Evolutionary conservation across 371 early-diverging fungal genomes (phyloP), one percentile per base, ranked within the genome.

Genomic region (Mucor sp.): DNA sequence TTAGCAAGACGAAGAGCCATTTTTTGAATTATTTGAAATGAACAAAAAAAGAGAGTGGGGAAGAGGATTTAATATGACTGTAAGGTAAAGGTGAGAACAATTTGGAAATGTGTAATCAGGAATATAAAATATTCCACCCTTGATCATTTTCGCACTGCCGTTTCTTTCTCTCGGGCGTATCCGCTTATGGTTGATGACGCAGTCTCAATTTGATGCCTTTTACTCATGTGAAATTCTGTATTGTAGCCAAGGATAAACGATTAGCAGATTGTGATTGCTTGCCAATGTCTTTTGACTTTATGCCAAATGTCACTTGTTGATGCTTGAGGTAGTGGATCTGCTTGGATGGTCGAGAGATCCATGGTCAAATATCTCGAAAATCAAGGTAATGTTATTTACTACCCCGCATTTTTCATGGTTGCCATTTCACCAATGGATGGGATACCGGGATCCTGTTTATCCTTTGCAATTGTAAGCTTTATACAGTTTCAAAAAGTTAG

Each of bases 1-100:
- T 74, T 68, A 62, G 59, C 62, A 68, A 81, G 82, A 74, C 78
- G 79, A 57, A 81, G 73, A 63, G 82, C 72, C 79, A 79, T 79
- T 62, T 21, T 67, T 44, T 9, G 50, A 32, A 33, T 30, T 53
- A 27, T 53, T 47, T 39, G 15, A 59, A 37, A 23, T 19, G 23
- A n/a, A 58, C 33, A 59, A 59, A 59, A 60, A n/a, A 39, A 53
- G 58, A 71, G 68, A 69, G 71, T 68, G 69, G 67, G 71, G 68
- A 62, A 56, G 68, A 67, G 30, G 41, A 27, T 64, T 65, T 33
- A 32, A 30, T 33, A 7, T 23, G 65, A 65, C 65, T 65, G 65
- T 65, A 65, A 65, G 59, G 44, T 48, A 63, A 62, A 43, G 58
- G 21, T 41, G 48, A 48, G 48, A 27, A 21, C 30, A 15, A 43